Conservation (phyloP, 352 stramenopile genomes). For the Phytopythium montanum region DNA sequence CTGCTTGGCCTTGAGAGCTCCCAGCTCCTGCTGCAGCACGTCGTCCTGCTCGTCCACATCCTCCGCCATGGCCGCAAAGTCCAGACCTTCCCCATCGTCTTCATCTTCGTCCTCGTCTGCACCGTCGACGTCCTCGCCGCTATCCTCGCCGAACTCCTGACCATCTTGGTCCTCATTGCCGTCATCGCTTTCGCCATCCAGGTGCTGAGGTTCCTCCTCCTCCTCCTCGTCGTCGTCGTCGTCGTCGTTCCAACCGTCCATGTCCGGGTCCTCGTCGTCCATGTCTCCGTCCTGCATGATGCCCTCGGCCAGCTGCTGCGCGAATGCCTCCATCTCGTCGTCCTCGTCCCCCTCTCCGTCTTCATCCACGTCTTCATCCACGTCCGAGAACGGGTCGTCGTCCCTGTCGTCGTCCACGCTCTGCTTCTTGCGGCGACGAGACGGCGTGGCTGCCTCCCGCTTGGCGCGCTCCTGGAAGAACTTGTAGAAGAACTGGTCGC, state of each 20-base stretch:
- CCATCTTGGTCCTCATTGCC: slow-evolving; percentile 23
- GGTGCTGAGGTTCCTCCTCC: slow-evolving; percentile 24
- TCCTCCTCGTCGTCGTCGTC: slow-evolving; percentile 26
- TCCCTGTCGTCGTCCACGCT: slow-evolving; percentile 27
- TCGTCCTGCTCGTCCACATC: slow-evolving; percentile 40
- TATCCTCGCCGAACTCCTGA: slow-evolving; percentile 12
- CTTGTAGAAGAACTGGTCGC: slow-evolving; percentile 93
- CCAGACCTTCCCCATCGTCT: slow-evolving; percentile 33
- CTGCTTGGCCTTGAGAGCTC: slow-evolving; percentile 39
- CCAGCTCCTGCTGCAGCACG: slow-evolving; percentile 33
- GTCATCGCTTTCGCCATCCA: slow-evolving; percentile 20
- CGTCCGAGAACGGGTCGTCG: slow-evolving; percentile 54
- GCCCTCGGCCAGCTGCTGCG: slow-evolving; percentile 83
- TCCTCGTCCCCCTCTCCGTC: slow-evolving; percentile 67
- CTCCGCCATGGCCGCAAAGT: slow-evolving; percentile 45
- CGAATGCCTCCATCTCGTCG: slow-evolving; percentile 85
- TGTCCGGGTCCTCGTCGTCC: slow-evolving; percentile 76
- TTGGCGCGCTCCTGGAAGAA: slow-evolving; percentile 88
- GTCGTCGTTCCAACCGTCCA: slow-evolving; percentile 60
- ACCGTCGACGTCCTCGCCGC: slow-evolving; percentile 22
- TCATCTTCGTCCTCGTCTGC: slow-evolving; percentile 25
- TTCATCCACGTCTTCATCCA: slow-evolving; percentile 33
- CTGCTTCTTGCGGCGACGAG: slow-evolving; percentile 35
- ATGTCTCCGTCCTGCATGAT: slow-evolving; percentile 85
- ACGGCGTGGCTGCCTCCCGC: slow-evolving; percentile 28